Conservation (phyloP, 495 filamentous ascomycete species). For the Trichocladium uniseriatum region DNA sequence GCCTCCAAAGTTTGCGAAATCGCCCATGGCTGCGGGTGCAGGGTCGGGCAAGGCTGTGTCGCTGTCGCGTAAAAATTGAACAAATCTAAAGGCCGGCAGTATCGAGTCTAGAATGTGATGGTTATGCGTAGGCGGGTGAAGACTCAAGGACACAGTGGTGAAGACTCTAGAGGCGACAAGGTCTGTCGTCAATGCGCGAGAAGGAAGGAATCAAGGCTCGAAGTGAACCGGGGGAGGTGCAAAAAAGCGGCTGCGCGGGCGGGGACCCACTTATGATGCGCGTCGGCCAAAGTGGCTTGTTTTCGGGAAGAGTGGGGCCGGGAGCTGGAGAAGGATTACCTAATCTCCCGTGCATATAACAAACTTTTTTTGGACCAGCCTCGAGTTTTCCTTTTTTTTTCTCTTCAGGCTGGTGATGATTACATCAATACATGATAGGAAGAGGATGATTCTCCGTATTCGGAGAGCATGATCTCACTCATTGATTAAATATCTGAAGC, state of each 20-base stretch:
- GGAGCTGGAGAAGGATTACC: too few relatives aligned
- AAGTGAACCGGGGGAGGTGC: slow-evolving; percentile 15
- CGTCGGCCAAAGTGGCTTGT: neutral
- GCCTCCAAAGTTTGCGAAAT: slow-evolving; percentile 54
- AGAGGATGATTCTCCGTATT: slow-evolving; percentile 45
- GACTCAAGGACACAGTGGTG: neutral
- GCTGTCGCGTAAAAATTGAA: neutral
- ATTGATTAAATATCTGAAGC: slow-evolving; percentile 46
- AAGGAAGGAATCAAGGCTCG: slow-evolving; percentile 5
- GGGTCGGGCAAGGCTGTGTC: neutral
- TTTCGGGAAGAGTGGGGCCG: neutral
- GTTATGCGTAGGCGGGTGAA: neutral
- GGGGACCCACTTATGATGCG: slow-evolving; percentile 10
- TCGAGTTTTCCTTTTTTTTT: slow-evolving; percentile 14
- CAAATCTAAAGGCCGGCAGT: slow-evolving; percentile 13
- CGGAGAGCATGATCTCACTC: slow-evolving; percentile 45
- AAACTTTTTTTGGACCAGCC: slow-evolving; percentile 4
- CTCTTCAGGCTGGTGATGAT: slow-evolving; percentile 48
- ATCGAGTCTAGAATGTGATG: neutral
- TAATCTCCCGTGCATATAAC: slow-evolving; percentile 11
- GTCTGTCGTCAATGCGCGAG: neutral
- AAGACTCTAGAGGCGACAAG: neutral
- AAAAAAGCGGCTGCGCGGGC: slow-evolving; percentile 2
- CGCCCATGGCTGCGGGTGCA: slow-evolving; percentile 28
- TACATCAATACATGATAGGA: slow-evolving; percentile 47